These are phyloP conservation scores for Silene vulgaris DNA, from an alignment of 179 eudicot genomes.

Conservation along the genomic window DNA sequence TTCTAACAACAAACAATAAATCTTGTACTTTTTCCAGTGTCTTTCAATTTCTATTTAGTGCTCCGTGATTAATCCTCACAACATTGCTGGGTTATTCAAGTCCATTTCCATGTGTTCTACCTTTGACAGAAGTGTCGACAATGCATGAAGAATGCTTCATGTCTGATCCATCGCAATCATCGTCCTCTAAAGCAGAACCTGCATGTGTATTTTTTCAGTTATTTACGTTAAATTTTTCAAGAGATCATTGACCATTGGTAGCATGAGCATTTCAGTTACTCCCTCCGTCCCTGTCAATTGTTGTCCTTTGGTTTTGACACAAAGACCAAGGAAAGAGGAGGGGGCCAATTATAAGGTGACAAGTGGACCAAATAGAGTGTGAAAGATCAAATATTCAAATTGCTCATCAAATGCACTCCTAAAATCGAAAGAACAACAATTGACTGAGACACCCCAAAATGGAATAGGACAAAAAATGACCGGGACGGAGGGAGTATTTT, in stretches of 20 bases:
- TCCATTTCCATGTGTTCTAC: conserved; percentile 1
- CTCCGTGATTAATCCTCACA: neutral
- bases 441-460: too few species aligned
- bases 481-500: neutral
- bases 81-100: neutral
- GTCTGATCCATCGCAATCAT: neutral
- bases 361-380: too few species aligned
- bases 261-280: neutral
- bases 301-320: too few species aligned
- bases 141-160: neutral
- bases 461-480: too few species aligned
- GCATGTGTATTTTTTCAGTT: neutral
- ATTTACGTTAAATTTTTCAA: neutral
- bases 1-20: neutral
- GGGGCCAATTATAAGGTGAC: too few species aligned
- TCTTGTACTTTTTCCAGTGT: neutral
- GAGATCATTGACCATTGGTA: neutral
- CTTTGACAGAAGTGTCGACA: neutral
- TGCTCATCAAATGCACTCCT: too few species aligned
- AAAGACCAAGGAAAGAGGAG: too few species aligned
- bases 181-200: conserved; percentile 16
- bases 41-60: neutral
- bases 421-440: too few species aligned
- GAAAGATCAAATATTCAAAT: too few species aligned
- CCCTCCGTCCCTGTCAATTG: too few species aligned